Evolutionary conservation across 2,329 filamentous ascomycete species (phyloP), one percentile per base, ranked within the genome.

Genomic region (Cladosporium sp.): DNA sequence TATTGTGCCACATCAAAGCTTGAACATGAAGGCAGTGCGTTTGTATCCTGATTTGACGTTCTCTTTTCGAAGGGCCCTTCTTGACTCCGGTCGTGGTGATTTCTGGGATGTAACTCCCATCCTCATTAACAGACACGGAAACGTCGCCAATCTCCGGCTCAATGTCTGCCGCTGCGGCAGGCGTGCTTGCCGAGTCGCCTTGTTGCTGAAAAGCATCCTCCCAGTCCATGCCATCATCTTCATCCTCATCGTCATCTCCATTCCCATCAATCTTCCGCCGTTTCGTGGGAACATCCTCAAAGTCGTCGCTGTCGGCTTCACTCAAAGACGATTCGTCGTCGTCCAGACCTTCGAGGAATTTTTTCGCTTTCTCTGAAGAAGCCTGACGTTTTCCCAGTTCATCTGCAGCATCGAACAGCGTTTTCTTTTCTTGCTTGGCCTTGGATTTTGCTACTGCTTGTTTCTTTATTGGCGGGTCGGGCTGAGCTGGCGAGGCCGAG

Each of bases 11-110:
- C 53, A 98, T 78, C 13, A 98, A 73, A 46, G 83, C 80, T 64
- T 94, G 84, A 2, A 97, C 90, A 67, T 98, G 93, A 58, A 95
- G 77, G 59, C 88, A 87, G 67, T 98, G 93, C 0, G 89, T 90
- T 3, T 83, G 78, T 29, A 84, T 79, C 20, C 93, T 80, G 50
- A 92, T 86, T 53, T 83, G 79, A 45, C 88, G 82, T 63, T 96
- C 89, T 22, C 86, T 81, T 69, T 95, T 95, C 2, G 87, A 86
- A 0, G 88, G 86, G 0, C 89, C 91, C 64, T 92, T 95, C 68
- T 88, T 95, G 15, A 71, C 68, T 69, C 60, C 56, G 18, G 54
- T 53, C 35, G 64, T 40, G 57, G 71, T 59, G 59, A 72, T 67
- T 58, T 72, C 53, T 11, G 69, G 66, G 7, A 68, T 67, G 42